Conservation (phyloP, 2,329 filamentous ascomycete genomes). For the Dactylellina haptotyla region DNA sequence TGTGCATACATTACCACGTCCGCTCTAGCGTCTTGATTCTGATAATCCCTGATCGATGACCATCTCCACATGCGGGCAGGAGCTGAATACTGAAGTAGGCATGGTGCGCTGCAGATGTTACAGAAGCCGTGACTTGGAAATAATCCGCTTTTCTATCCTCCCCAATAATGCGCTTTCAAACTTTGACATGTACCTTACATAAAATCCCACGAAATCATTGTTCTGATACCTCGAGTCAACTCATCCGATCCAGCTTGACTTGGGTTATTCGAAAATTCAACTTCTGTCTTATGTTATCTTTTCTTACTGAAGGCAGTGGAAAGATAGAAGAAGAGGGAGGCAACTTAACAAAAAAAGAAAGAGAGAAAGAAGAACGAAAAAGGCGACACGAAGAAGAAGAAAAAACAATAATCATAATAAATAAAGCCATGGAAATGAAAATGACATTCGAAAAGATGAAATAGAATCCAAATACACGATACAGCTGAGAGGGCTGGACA, state of each 20-base stretch:
- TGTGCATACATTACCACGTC: not conserved
- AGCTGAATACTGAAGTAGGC: constrained; percentile 53
- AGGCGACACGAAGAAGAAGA: no score
- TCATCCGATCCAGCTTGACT: no score
- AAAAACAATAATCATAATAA: no score
- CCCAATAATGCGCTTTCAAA: not conserved
- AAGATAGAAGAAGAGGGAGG: no score
- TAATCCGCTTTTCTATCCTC: constrained; percentile 18
- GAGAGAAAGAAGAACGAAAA: no score
- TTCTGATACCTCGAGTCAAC: no score
- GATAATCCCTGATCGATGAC: constrained; percentile 53
- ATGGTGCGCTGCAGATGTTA: constrained; percentile 49
- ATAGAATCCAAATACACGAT: not conserved
- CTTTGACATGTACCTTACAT: constrained; percentile 7
- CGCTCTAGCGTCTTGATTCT: constrained; percentile 29
- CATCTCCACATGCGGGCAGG: constrained; percentile 54
- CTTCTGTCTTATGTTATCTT: no score
- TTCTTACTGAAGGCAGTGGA: no score
- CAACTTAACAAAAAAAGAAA: no score
- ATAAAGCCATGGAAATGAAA: no score
- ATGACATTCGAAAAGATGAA: not conserved
- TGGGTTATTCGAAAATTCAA: no score
- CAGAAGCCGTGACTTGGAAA: constrained; percentile 37
- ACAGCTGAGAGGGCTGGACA: not conserved
- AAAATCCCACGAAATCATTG: no score